Conservation (phyloP, 345 rosid species). For the Dovyalis caffra region DNA sequence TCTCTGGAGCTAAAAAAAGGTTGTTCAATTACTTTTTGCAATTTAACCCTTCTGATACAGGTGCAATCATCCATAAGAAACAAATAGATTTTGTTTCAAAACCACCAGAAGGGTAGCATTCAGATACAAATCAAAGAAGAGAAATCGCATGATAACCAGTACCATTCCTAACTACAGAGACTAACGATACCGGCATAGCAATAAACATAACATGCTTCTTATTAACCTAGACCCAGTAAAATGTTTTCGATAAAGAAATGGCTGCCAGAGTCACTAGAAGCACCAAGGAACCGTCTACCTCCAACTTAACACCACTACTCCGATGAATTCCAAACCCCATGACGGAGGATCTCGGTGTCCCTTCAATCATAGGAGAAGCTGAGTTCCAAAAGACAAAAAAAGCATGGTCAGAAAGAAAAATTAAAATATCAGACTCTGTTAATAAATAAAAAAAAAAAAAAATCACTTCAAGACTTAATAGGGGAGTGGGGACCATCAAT, state of each 20-base stretch:
- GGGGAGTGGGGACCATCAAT: background rate
- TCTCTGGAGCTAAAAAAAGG: too few relatives aligned
- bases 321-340: conserved; percentile 41
- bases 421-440: background rate
- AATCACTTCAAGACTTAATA: background rate
- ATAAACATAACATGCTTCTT: background rate
- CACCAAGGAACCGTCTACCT: conserved; percentile 21
- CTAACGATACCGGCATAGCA: background rate
- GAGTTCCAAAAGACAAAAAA: conserved; percentile 1
- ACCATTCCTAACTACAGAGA: background rate
- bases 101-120: background rate
- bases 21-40: background rate
- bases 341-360: conserved; percentile 43
- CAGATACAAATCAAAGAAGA: background rate
- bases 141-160: background rate
- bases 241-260: conserved; percentile 23
- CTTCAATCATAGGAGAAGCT: conserved; percentile 51
- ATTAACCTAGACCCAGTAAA: conserved; percentile 10
- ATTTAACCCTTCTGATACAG: background rate
- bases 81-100: background rate
- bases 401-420: background rate
- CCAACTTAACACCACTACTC: conserved; percentile 29
- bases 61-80: background rate
- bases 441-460: background rate
- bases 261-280: conserved; percentile 27